Conservation (phyloP, 1,139 yeast species). For the Candida anutae region DNA sequence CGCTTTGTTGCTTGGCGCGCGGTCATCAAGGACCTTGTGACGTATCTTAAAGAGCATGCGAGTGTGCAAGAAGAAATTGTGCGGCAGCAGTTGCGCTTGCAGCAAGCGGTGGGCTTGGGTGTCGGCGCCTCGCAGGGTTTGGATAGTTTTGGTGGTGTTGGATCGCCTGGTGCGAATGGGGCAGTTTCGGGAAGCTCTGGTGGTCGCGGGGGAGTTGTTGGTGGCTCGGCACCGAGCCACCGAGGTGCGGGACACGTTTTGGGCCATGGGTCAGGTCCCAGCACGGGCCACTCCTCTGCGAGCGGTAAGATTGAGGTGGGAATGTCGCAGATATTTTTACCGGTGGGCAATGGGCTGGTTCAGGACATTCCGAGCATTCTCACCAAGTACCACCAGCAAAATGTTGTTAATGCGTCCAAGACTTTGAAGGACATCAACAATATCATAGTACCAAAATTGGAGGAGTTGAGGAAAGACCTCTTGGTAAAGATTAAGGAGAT, state of each 20-base stretch:
- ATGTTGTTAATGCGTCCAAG: slow-evolving; percentile 58
- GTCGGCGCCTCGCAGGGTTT: slow-evolving; percentile 11
- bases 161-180: background rate
- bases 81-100: slow-evolving; percentile 73
- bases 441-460: slow-evolving; percentile 73
- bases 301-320: background rate
- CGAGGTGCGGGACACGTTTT: no score
- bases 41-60: slow-evolving; percentile 71
- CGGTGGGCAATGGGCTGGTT: slow-evolving; percentile 73
- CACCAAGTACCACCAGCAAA: slow-evolving; percentile 64
- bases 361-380: slow-evolving; percentile 76
- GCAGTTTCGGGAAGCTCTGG: background rate
- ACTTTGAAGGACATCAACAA: slow-evolving; percentile 65
- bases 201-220: no score
- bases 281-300: background rate
- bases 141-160: slow-evolving; percentile 1
- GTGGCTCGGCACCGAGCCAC: no score
- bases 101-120: slow-evolving; percentile 56
- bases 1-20: slow-evolving; percentile 85
- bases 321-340: slow-evolving; percentile 39
- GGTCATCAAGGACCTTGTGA: slow-evolving; percentile 64
- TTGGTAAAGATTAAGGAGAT: slow-evolving; percentile 83
- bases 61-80: slow-evolving; percentile 83
- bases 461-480: slow-evolving; percentile 76
- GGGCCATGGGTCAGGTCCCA: background rate